These are phyloP conservation scores for Cyberlindnera veronae DNA, from an alignment of 805 yeast genomes.

Conservation along the genomic window DNA sequence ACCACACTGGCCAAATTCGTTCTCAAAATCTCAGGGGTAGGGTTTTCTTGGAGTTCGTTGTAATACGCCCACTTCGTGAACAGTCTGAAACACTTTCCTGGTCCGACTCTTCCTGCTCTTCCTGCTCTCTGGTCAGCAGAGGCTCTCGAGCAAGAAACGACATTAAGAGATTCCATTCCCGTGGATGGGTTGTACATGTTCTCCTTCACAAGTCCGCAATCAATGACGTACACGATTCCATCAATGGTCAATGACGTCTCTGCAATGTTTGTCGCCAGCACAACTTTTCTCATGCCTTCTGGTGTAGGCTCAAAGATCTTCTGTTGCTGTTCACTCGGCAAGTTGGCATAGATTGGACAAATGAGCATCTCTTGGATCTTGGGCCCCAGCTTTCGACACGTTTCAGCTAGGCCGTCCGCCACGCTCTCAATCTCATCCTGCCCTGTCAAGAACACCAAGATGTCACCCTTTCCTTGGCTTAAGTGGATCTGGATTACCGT, in stretches of 20 bases:
- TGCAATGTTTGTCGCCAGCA: conserved; percentile 93
- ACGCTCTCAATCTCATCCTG: conserved; percentile 91
- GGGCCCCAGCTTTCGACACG: conserved; percentile 57
- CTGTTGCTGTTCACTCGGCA: conserved; percentile 81
- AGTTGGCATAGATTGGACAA: conserved; percentile 86
- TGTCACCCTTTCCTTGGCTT: conserved; percentile 74
- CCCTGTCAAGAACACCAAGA: conserved; percentile 88
- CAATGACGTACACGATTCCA: conserved; percentile 92
- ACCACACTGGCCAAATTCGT: conserved; percentile 78
- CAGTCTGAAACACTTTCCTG: conserved; percentile 89
- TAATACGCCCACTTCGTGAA: conserved; percentile 81
- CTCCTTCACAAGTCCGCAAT: conserved; percentile 92
- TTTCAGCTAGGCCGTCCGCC: conserved; percentile 69
- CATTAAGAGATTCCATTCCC: conserved; percentile 84
- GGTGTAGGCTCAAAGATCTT: conserved; percentile 89
- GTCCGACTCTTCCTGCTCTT: conserved; percentile 96
- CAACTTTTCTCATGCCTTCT: conserved; percentile 71
- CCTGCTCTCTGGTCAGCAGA: conserved; percentile 97
- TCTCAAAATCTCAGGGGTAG: conserved; percentile 90
- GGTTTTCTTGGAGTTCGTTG: conserved; percentile 71
- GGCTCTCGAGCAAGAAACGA: conserved; percentile 88
- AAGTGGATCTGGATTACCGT: conserved; percentile 85
- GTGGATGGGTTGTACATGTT: conserved; percentile 83
- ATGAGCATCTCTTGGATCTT: conserved; percentile 53
- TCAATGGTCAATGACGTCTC: conserved; percentile 95